Conservation (phyloP, 441 rosid species). For the Croton laevigatus region DNA sequence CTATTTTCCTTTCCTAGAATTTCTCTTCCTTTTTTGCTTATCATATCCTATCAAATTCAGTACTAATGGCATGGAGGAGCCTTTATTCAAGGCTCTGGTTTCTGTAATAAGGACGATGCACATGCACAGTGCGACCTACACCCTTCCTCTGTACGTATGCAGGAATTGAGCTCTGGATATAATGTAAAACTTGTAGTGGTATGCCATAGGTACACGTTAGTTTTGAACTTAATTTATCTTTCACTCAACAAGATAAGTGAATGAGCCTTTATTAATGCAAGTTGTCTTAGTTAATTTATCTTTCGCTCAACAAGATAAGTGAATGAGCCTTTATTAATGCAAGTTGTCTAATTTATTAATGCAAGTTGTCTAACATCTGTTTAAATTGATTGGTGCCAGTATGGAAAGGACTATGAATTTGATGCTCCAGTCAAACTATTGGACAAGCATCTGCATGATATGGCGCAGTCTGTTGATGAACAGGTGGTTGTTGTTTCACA, state of each 20-base stretch:
- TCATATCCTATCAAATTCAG: background rate
- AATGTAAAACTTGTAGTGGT: background rate
- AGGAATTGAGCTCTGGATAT: background rate
- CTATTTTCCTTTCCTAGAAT: background rate
- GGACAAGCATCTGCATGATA: constrained; percentile 77
- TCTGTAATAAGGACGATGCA: background rate
- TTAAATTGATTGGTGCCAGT: constrained; percentile 40
- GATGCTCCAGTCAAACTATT: constrained; percentile 91
- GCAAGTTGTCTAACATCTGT: background rate
- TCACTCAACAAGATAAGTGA: background rate
- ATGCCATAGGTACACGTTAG: background rate
- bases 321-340: background rate
- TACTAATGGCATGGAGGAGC: background rate
- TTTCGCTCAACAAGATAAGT: background rate
- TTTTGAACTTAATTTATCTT: background rate
- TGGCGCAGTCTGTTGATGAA: constrained; percentile 79
- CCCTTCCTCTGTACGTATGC: background rate
- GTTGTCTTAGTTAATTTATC: no score
- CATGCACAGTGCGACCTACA: background rate
- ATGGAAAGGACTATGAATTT: constrained; percentile 86
- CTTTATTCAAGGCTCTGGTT: background rate
- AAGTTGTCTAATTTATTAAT: no score
- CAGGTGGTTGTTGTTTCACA: constrained; percentile 91
- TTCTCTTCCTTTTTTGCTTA: background rate
- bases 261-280: background rate